phyloP scores from a whole-genome alignment of 495 filamentous ascomycete species.

The Saxispiralis lemnorum region DNA sequence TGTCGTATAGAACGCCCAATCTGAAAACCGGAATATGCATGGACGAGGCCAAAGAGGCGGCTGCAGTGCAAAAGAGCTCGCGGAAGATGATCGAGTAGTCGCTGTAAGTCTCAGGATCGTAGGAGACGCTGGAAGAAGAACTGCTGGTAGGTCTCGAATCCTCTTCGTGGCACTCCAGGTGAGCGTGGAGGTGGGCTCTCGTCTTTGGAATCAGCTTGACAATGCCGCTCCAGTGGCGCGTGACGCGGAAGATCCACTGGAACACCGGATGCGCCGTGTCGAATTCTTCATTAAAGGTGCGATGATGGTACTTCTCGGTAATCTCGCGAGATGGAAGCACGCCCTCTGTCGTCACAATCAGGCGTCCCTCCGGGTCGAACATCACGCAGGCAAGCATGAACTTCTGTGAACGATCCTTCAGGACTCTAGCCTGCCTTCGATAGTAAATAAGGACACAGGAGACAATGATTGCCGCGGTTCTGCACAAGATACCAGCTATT shows the following conservation, averaged over 20 bases:
- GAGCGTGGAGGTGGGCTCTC: slow-evolving; percentile 31
- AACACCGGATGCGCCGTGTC: slow-evolving; percentile 63
- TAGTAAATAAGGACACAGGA: slow-evolving; percentile 34
- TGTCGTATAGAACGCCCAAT: slow-evolving; percentile 61
- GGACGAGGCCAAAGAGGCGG: slow-evolving; percentile 49
- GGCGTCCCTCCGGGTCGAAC: slow-evolving; percentile 54
- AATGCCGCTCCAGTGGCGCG: slow-evolving; percentile 54
- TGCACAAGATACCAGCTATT: slow-evolving; percentile 8
- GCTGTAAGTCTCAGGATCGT: slow-evolving; percentile 18
- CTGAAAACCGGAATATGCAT: slow-evolving; percentile 43
- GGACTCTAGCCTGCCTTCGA: slow-evolving; percentile 3
- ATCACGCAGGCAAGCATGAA: slow-evolving; percentile 59
- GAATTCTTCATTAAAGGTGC: slow-evolving; percentile 61
- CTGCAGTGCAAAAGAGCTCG: slow-evolving; percentile 72
- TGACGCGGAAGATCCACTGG: slow-evolving; percentile 71
- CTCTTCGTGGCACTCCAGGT: slow-evolving; percentile 6
- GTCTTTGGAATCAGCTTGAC: slow-evolving; percentile 52
- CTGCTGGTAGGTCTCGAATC: slow-evolving; percentile 8
- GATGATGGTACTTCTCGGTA: slow-evolving; percentile 57
- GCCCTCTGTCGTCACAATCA: slow-evolving; percentile 68
- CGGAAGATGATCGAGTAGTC: slow-evolving; percentile 65
- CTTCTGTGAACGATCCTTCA: slow-evolving; percentile 46
- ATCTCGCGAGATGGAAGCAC: slow-evolving; percentile 67
- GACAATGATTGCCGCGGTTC: slow-evolving; percentile 37
- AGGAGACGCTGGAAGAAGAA: slow-evolving; percentile 5